phyloP scores from a whole-genome alignment of 306 rosid genomes.

The Cajanus cajan region DNA sequence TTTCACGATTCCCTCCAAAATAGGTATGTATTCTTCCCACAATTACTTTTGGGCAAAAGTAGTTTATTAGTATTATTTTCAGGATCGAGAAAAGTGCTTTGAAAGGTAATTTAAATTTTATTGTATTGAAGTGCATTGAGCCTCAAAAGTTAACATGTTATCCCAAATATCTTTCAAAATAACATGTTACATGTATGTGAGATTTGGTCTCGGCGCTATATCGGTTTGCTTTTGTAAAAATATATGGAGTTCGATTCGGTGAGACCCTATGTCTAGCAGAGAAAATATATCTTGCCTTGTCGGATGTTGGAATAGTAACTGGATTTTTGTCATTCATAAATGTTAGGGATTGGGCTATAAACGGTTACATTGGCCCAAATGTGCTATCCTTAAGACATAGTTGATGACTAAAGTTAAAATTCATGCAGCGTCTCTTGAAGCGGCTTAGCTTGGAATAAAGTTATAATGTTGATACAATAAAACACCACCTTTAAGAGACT shows the following conservation, averaged over 20 bases:
- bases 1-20: not conserved
- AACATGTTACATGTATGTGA: not conserved
- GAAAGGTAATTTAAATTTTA: not conserved
- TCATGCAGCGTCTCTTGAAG: no score
- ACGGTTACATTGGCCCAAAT: no score
- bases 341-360: not conserved
- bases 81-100: not conserved
- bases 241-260: not conserved
- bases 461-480: no score
- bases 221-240: not conserved
- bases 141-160: not conserved
- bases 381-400: no score
- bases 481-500: no score
- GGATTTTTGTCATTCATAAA: not conserved
- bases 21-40: not conserved
- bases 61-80: not conserved
- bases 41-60: not conserved
- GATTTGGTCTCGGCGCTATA: not conserved
- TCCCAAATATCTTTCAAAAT: not conserved
- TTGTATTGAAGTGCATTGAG: not conserved
- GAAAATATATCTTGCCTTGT: not conserved
- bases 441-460: no score
- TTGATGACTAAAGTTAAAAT: no score
- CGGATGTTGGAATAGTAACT: not conserved
- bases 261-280: not conserved